Evolutionary conservation across 768 basidiomycete genomes (phyloP).

Genomic region (Hericium coralloides): DNA sequence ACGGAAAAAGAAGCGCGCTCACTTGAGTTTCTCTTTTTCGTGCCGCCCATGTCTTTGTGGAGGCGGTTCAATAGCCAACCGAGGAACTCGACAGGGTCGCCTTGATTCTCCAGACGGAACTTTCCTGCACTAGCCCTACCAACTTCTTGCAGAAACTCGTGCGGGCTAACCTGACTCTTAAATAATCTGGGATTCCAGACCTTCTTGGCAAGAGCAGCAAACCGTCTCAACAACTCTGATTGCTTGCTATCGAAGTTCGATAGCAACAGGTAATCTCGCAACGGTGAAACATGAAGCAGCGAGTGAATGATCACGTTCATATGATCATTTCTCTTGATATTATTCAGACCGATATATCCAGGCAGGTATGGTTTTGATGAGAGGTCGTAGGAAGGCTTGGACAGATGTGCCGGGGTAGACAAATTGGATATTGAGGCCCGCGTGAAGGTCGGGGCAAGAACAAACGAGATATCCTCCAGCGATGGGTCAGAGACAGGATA

Average conservation of each 20-base stretch:
- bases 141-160: conserved; percentile 97
- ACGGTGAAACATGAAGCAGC: conserved; percentile 81
- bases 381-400: conserved; percentile 81
- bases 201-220: conserved; percentile 83
- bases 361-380: conserved; percentile 74
- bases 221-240: conserved; percentile 81
- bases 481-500: conserved; percentile 97
- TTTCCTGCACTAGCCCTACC: conserved; percentile 81
- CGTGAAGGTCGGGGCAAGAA: conserved; percentile 86
- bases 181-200: conserved; percentile 95
- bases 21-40: conserved; percentile 89
- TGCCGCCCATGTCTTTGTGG: conserved; percentile 91
- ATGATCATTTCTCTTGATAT: conserved; percentile 95
- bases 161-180: conserved; percentile 98
- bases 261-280: conserved; percentile 82
- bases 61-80: conserved; percentile 92
- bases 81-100: conserved; percentile 93
- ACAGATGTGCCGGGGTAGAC: conserved; percentile 48
- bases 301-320: conserved; percentile 96
- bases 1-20: conserved; percentile 23
- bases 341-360: conserved; percentile 94
- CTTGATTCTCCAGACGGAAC: conserved; percentile 89
- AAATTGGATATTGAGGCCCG: conserved; percentile 41
- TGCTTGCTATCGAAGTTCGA: conserved; percentile 66
- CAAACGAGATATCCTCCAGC: conserved; percentile 87